Base-by-base conservation (phyloP, 1,139 yeast genomes). In the Zygosaccharomyces pseudobailii region DNA sequence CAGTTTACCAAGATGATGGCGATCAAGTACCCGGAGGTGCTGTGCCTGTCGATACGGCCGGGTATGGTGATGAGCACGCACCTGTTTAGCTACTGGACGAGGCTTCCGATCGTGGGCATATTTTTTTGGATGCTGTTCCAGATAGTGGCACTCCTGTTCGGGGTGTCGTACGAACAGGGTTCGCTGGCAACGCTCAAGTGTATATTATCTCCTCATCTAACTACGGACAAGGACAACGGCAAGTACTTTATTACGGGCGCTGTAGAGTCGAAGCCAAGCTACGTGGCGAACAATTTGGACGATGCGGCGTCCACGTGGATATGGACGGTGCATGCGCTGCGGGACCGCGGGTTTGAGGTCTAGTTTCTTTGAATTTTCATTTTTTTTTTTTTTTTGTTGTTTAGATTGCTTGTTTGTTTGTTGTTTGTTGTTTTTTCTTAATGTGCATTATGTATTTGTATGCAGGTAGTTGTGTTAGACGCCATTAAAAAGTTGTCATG, bases 61-160 rank as follows among this genome's bases (percentile, higher is more conserved):
- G 97, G 97, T 0, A 76, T 87, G 52, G 87, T 87, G 10, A 80
- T 86, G 83, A 82, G 82, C 59, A 83, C 96, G 3, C 83, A 83
- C 55, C 65, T 85, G 42, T 83, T 84, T 61, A 71, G 84, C 36
- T 84, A 84, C 64, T 84, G 89, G 81, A 84, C 92, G 2, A 69
- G 87, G 50, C 68, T 84, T n/a, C 95, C 95, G 0, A 69, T 86
- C 2, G 72, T 87, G 7, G 95, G 96, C 0, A 73, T 82, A 1
- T 56, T 83, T 31, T 83, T 84, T 58, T 82, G 90, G 86, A 69
- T 84, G 42, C 65, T 77, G 13, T 84, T 86, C 63, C 87, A 82
- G 58, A 61, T 82, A 5, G 80, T 86, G 57, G 87, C 87, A 1
- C 75, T 70, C 56, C 66, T 84, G 39, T 77, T 84, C 54, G 96